Evolutionary conservation across 305 asterid species (phyloP).

Genomic region (Ajuga reptans): DNA sequence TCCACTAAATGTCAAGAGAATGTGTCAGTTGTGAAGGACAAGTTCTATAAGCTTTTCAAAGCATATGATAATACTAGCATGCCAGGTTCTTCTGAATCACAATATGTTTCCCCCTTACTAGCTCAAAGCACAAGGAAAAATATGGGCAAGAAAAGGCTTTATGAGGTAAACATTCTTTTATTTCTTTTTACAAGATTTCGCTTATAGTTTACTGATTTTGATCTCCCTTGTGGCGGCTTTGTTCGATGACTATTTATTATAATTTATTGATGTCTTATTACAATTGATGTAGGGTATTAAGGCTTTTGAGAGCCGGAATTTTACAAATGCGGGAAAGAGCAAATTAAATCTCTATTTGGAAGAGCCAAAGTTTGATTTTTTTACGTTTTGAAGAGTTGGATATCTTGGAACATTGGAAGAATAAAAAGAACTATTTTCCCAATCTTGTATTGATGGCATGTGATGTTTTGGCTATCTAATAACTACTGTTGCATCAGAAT

Average conservation of each 20-base stretch:
- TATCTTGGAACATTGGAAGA: slow-evolving; percentile 1
- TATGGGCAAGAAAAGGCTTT: background rate
- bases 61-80: background rate
- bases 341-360: background rate
- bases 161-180: background rate
- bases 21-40: background rate
- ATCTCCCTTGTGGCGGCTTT: too few relatives aligned
- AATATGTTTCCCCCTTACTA: background rate
- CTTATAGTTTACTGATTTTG: background rate
- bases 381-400: background rate
- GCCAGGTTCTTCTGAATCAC: background rate
- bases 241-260: background rate
- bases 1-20: background rate
- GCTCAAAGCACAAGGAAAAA: background rate
- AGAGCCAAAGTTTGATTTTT: background rate
- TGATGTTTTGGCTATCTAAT: background rate
- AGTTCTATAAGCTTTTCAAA: background rate
- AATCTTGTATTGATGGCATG: background rate
- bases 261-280: background rate
- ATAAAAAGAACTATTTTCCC: background rate
- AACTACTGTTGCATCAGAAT: background rate
- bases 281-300: background rate
- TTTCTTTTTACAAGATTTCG: background rate
- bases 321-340: background rate
- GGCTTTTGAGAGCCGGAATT: background rate